Percentiles rank a stretch among this genome's conserved stretches.
These are phyloP conservation scores for Coemansia aciculifera DNA, from an alignment of 192 early-diverging fungal genomes.

Conservation along the genomic window DNA sequence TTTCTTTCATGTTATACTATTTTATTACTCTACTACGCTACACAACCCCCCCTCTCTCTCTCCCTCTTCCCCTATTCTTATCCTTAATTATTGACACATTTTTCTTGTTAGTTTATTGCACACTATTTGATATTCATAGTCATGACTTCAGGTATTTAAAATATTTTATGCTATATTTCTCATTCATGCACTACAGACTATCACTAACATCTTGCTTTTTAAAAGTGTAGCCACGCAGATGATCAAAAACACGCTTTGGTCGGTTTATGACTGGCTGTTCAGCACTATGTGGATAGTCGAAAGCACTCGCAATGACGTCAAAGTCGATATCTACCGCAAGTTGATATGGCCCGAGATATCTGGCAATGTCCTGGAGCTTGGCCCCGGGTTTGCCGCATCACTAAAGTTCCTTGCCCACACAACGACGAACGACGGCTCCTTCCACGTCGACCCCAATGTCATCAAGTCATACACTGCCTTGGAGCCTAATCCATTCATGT, in stretches of 20 bases:
- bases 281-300: slow-evolving; percentile 34
- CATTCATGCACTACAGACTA: neutral
- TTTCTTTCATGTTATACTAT: too few species aligned
- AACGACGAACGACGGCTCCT: slow-evolving; percentile 29
- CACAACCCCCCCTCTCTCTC: neutral
- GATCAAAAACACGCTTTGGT: slow-evolving; percentile 1
- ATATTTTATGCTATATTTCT: too few species aligned
- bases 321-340: slow-evolving; percentile 41
- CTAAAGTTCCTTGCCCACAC: slow-evolving; percentile 33
- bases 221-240: neutral
- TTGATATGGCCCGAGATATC: slow-evolving; percentile 38
- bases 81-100: neutral
- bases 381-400: slow-evolving; percentile 40
- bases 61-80: too few species aligned
- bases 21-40: too few species aligned
- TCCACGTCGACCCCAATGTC: slow-evolving; percentile 20
- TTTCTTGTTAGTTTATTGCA: slow-evolving; percentile 1
- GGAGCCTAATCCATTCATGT: slow-evolving; percentile 50
- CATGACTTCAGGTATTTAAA: neutral
- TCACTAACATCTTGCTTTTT: neutral
- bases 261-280: slow-evolving; percentile 32
- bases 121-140: neutral
- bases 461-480: slow-evolving; percentile 42
- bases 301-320: slow-evolving; percentile 35
- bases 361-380: slow-evolving; percentile 50